Evolutionary conservation across 495 filamentous ascomycete genomes (phyloP).

Genomic region (Penicillium ochrochloron): DNA sequence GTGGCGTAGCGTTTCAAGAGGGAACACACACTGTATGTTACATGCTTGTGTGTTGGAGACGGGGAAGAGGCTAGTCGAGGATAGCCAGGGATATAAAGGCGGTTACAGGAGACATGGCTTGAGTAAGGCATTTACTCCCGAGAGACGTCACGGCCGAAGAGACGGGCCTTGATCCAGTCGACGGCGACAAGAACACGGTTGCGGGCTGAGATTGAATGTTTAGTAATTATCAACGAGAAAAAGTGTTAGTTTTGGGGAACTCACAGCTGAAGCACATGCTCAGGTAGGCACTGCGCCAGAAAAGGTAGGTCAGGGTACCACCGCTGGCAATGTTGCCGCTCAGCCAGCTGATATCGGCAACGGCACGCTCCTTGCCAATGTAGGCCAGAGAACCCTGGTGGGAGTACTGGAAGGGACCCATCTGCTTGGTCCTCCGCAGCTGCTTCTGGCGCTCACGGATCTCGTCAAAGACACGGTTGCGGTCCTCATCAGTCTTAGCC

Average conservation of each 20-base stretch:
- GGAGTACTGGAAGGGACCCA: conserved; percentile 96
- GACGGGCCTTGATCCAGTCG: conserved; percentile 95
- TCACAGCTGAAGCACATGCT: conserved; percentile 99
- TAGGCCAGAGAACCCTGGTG: conserved; percentile 97
- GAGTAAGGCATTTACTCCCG: conserved; percentile 66
- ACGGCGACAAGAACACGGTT: conserved; percentile 91
- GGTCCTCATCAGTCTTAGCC: conserved; percentile 60
- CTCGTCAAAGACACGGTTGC: conserved; percentile 63
- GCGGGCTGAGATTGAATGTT: conserved; percentile 58
- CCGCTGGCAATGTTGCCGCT: conserved; percentile 92
- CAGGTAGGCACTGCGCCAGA: conserved; percentile 97
- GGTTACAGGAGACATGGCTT: conserved; percentile 11
- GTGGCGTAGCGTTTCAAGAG: conserved; percentile 28
- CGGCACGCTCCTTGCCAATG: conserved; percentile 96
- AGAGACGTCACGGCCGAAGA: conserved; percentile 95
- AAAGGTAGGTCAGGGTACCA: conserved; percentile 82
- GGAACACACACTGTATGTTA: conserved; percentile 8
- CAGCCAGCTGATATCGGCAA: conserved; percentile 97
- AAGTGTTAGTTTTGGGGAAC: conserved; percentile 39
- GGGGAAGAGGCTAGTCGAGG: conserved; percentile 21
- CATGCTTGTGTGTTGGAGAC: conserved; percentile 7
- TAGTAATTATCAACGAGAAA: conserved; percentile 12
- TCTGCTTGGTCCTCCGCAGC: conserved; percentile 84
- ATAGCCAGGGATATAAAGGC: conserved; percentile 23
- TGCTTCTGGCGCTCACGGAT: conserved; percentile 86